phyloP scores from a whole-genome alignment of 306 rosid genomes.

The Delonix regia region DNA sequence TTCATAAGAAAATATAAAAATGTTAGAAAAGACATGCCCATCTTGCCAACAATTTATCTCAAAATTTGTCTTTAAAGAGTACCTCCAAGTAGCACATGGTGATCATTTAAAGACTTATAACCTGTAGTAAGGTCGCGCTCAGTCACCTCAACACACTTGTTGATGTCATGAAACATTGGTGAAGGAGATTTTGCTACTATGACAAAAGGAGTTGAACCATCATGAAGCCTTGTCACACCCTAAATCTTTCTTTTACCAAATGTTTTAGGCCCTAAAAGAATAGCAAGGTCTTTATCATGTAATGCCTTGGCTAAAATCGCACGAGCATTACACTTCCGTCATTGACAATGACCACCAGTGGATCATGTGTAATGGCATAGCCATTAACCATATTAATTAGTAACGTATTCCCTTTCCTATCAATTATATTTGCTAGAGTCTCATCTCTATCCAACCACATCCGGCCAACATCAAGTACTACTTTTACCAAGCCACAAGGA shows the following conservation, averaged over 20 bases:
- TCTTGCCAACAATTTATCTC: no score
- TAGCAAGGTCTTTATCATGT: conserved; percentile 89
- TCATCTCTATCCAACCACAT: conserved; percentile 97
- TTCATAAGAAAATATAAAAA: no score
- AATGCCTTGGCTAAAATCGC: conserved; percentile 97
- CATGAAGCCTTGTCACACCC: conserved; percentile 95
- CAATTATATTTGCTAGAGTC: conserved; percentile 88
- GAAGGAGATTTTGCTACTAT: conserved; percentile 92
- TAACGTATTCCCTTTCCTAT: conserved; percentile 78
- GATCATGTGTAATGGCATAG: conserved; percentile 91
- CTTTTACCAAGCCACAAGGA: conserved; percentile 93
- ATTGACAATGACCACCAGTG: conserved; percentile 92
- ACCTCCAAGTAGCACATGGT: no score
- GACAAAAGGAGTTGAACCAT: conserved; percentile 90
- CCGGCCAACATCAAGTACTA: conserved; percentile 93
- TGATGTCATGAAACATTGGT: conserved; percentile 91
- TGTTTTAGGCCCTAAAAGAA: conserved; percentile 86
- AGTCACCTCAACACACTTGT: no score
- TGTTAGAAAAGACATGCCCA: no score
- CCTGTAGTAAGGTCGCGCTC: no score
- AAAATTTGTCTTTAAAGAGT: no score
- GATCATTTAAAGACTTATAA: no score
- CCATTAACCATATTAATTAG: conserved; percentile 85
- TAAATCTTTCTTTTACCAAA: conserved; percentile 99
- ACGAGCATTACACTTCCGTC: conserved; percentile 97